These are phyloP conservation scores for Lagerstroemia speciosa DNA, from an alignment of 345 rosid species.

Conservation along the genomic window DNA sequence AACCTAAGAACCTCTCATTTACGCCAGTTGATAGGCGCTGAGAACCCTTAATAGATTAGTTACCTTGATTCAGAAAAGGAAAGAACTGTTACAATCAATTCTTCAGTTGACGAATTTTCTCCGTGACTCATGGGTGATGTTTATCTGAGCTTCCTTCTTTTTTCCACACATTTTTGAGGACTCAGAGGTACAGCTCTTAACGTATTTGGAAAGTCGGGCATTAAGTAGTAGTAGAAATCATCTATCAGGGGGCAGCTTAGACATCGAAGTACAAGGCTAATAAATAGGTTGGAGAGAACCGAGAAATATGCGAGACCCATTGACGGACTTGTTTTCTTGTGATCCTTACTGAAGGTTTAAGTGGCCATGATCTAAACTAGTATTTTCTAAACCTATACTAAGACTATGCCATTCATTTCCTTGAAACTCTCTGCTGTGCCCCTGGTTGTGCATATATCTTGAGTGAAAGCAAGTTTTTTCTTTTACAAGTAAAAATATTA, in stretches of 20 bases:
- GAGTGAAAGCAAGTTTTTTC: too few relatives aligned
- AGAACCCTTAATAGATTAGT: background rate
- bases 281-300: background rate
- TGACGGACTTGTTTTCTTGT: background rate
- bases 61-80: background rate
- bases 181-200: too few relatives aligned
- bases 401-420: background rate
- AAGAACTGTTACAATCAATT: background rate
- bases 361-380: background rate
- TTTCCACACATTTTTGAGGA: background rate
- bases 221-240: background rate
- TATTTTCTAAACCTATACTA: background rate
- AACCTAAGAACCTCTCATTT: too few relatives aligned
- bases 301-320: background rate
- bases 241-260: background rate
- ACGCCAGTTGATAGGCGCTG: background rate
- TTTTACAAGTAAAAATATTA: too few relatives aligned
- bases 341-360: background rate
- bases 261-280: background rate
- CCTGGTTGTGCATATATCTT: background rate
- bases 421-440: too few relatives aligned
- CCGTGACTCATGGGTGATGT: background rate
- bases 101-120: background rate
- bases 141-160: background rate
- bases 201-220: background rate